Evolutionary conservation across 176 grass and related monocot species (phyloP), one percentile per base, ranked within the genome.

Genomic region (Otatea glauca): DNA sequence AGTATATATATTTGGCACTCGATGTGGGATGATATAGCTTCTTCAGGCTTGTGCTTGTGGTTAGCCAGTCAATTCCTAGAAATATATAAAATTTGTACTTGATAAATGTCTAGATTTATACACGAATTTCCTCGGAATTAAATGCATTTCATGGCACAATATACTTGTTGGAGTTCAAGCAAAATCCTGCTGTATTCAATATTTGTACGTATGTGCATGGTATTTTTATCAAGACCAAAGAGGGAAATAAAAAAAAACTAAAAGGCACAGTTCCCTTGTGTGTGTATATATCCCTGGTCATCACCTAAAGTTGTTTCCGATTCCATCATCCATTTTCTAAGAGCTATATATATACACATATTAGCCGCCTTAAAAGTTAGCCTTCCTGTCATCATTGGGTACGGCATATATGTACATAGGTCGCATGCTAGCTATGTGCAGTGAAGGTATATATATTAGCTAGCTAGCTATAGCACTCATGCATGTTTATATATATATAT

Each of bases 11-110:
- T 63, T 44, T 23, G 23, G 11, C 23, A 63, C 83, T 69, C 42
- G 25, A 51, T 45, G 32, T 83, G 59, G 45, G 13, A 48, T 42
- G 12, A 37, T 49, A 66, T 45, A 29, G 56, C 55, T 37, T 47
- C 56, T 81, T 81, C 54, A 48, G 18, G 15, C 54, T 43, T 38
- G 18, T 50, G 15, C 54, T 43, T 38, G 18, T 50, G 37, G 78
- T 82, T 86, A 77, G 84, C 65, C 41, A 24, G 84, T 83, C 79
- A 83, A 83, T 90, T 86, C 37, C 37, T 55, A 44, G 2, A 70
- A 35, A n/a, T 1, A 68, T 74, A 67, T 67, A 39, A 15, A 73
- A 74, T 15, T 10, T 4, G 50, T 76, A 9, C 60, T 17, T 56
- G 24, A 49, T 37, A 21, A 6, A 37, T 59, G 20, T 4, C 27